These are phyloP conservation scores for Paecilomyces niveus DNA, from an alignment of 2,329 filamentous ascomycete species.

Conservation along the genomic window DNA sequence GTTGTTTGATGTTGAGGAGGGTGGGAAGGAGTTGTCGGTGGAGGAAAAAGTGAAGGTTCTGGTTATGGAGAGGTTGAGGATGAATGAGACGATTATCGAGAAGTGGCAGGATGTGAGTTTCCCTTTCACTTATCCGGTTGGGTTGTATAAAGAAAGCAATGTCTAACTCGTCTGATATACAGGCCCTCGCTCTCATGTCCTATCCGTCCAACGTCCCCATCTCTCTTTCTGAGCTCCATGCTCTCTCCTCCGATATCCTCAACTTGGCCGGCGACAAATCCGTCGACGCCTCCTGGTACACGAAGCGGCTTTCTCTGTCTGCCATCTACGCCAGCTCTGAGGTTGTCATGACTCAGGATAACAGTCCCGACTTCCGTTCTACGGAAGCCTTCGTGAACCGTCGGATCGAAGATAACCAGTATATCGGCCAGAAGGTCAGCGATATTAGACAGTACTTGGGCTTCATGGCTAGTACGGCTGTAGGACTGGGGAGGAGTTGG, in stretches of 20 bases:
- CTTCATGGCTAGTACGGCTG: constrained; percentile 67
- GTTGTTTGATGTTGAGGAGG: constrained; percentile 12
- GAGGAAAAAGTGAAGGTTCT: constrained; percentile 62
- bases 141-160: neutral
- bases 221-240: constrained; percentile 70
- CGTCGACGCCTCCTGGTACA: constrained; percentile 86
- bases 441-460: constrained; percentile 69
- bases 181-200: constrained; percentile 88
- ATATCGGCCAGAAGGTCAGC: constrained; percentile 54
- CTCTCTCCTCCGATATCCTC: constrained; percentile 86
- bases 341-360: constrained; percentile 90
- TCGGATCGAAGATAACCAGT: constrained; percentile 62
- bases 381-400: constrained; percentile 75
- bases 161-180: neutral
- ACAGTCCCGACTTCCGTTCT: constrained; percentile 62
- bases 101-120: constrained; percentile 76
- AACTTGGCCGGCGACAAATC: constrained; percentile 74
- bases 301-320: constrained; percentile 56
- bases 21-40: constrained; percentile 36
- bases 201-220: constrained; percentile 69
- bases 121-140: neutral
- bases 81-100: constrained; percentile 64
- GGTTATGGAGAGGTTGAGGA: constrained; percentile 68
- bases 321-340: constrained; percentile 72
- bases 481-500: constrained; percentile 84